phyloP scores from a whole-genome alignment of 345 rosid species.

The Linum lewisii region DNA sequence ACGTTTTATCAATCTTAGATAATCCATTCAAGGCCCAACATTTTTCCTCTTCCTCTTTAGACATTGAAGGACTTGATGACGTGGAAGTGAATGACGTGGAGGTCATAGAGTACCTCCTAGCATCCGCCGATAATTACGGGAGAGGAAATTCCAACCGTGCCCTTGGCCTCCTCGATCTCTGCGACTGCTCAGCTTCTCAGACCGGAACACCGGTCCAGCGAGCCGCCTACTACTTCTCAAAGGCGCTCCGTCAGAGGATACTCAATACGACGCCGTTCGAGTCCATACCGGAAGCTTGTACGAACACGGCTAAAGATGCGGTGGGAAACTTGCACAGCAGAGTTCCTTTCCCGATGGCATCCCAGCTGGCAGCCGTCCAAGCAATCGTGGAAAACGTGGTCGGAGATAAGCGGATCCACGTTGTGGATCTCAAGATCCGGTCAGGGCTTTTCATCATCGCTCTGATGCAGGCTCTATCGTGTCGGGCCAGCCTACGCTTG shows the following conservation, averaged over 20 bases:
- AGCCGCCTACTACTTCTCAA: background rate
- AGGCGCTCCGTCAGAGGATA: background rate
- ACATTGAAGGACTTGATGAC: background rate
- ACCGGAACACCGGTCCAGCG: background rate
- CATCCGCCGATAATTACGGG: background rate
- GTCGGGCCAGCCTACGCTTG: background rate
- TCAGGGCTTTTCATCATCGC: background rate
- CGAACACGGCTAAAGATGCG: background rate
- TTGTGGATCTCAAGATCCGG: background rate
- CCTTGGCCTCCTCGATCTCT: background rate
- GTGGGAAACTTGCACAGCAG: background rate
- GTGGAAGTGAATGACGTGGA: background rate
- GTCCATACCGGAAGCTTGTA: background rate
- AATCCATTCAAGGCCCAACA: too few species aligned
- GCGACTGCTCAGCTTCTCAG: background rate
- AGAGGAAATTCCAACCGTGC: background rate
- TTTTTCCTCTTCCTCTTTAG: background rate
- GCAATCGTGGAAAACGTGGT: background rate
- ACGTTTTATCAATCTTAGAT: background rate
- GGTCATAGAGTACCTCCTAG: background rate
- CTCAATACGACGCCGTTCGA: background rate
- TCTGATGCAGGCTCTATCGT: background rate
- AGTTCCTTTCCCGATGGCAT: background rate
- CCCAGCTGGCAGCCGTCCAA: background rate
- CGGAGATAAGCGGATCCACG: background rate